Base-by-base conservation (phyloP, 139 green algal species). In the Closterium sp. region DNA sequence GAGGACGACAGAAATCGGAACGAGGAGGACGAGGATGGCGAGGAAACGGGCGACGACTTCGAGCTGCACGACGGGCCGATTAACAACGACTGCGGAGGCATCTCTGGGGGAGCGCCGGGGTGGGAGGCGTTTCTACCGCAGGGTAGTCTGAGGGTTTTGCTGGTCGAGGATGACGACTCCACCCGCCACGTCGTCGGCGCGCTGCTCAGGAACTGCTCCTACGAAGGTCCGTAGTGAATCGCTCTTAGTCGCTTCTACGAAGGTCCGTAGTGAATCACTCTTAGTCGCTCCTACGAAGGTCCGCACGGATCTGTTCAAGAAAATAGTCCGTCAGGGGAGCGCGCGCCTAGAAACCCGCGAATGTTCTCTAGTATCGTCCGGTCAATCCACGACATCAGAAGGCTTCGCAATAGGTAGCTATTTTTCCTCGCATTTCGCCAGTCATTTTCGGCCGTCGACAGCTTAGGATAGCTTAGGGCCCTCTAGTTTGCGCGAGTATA, bases 91-190 rank as follows among this genome's bases (percentile, higher is more conserved):
- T 12, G 66, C 33, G 43, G 43, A 69, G 43, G 43, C 43, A 69
- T 69, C 43, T 69, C 43, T 1, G 43, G 1, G 43, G 43, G 43
- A 69, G 43, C 12, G 43, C 43, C 43, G 12, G 66, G 33, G 30
- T 64, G 43, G 43, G 90, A 93, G 86, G 33, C 34, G 30, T 93
- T 90, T 25, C 36, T 90, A 33, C 90, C 90, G 31, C 86, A 87
- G n/a, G 30, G 85, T 28, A 84, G 92, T 28, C 28, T 93, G 87
- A 90, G 69, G 36, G 90, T 93, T 31, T 89, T 93, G 90, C 90
- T 93, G 21, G 90, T 89, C 25, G 90, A 93, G 88, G 90, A 93
- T 30, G 90, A 93, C n/a, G 90, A 93, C 90, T 93, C 55, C 87
- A 93, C 90, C 16, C 35, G 90, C 28, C 90, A 93, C 28, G 90